Base-by-base conservation (phyloP, 2,329 filamentous ascomycete species). In the Clonostachys solani region DNA sequence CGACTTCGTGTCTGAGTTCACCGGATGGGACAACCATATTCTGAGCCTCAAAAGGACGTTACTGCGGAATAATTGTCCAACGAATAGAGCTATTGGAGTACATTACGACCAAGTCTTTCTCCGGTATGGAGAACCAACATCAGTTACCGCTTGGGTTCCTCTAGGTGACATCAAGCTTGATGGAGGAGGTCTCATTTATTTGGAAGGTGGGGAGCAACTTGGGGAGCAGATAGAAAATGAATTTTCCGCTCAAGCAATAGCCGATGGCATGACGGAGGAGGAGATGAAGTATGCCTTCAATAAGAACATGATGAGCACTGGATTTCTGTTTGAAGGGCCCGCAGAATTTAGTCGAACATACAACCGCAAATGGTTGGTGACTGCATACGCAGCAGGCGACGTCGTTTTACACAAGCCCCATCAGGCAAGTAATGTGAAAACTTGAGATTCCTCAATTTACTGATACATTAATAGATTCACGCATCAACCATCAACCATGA, bases 81-180 rank as follows among this genome's bases (percentile, higher is more conserved):
- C 71, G 0, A 79, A 75, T 43, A 76, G 77, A 51, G 76, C 78
- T 0, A 81, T 81, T 49, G 78, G 78, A 0, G 78, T 83, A 5
- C 79, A 83, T 50, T 82, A 82, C 53, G 78, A 83, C 54, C 77
- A 82, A 60, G 80, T 75, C 18, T 82, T 81, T 53, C 58, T 82
- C 43, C 59, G 77, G 2, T 58, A 80, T 54, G 79, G 78, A 2
- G 77, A 80, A 44, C 71, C 74, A 2, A 78, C 75, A 1, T 72
- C 68, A 33, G 61, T 81, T 1, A 82, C 78, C 5, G 78, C 75
- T 1, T 83, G 78, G 78, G 72, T 81, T 0, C 74, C 77, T 0
- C 77, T 81, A 51, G 77, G 77, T 0, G 74, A 80, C 55, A 57
- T 81, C 6, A 65, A 68, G 18, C 46, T 81, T 6, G 70, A 75